Conservation (phyloP, 305 asterid genomes). For the Rubia balearica region DNA sequence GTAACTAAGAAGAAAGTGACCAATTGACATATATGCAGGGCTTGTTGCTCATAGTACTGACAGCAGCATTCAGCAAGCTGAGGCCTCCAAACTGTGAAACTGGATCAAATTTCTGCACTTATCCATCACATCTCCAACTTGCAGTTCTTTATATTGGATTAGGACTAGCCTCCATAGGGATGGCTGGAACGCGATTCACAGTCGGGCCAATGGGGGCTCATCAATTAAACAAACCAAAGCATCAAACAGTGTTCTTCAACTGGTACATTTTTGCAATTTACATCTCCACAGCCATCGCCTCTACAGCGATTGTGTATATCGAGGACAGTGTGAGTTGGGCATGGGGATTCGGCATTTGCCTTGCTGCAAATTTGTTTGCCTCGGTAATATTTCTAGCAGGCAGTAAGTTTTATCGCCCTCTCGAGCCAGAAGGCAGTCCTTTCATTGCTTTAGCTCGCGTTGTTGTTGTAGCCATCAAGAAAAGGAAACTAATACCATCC, state of each 20-base stretch:
- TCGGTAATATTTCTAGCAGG: slow-evolving; percentile 20
- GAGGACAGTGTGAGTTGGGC: slow-evolving; percentile 28
- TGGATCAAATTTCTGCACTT: slow-evolving; percentile 13
- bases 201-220: slow-evolving; percentile 19
- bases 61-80: slow-evolving; percentile 19
- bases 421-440: slow-evolving; percentile 16
- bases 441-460: slow-evolving; percentile 15
- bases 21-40: slow-evolving; percentile 11
- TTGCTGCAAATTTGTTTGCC: slow-evolving; percentile 20
- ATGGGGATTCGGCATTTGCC: slow-evolving; percentile 22
- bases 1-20: not conserved
- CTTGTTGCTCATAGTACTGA: slow-evolving; percentile 11
- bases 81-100: slow-evolving; percentile 18
- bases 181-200: slow-evolving; percentile 21
- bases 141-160: slow-evolving; percentile 17
- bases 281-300: slow-evolving; percentile 13
- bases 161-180: slow-evolving; percentile 13
- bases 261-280: slow-evolving; percentile 20
- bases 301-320: slow-evolving; percentile 25
- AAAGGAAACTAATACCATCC: slow-evolving; percentile 9
- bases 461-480: slow-evolving; percentile 13
- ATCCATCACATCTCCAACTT: slow-evolving; percentile 15
- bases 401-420: slow-evolving; percentile 8
- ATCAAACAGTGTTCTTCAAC: slow-evolving; percentile 15
- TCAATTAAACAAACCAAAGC: slow-evolving; percentile 16